Evolutionary conservation across 139 green algal genomes (phyloP).

Genomic region (Gonium pectorale): DNA sequence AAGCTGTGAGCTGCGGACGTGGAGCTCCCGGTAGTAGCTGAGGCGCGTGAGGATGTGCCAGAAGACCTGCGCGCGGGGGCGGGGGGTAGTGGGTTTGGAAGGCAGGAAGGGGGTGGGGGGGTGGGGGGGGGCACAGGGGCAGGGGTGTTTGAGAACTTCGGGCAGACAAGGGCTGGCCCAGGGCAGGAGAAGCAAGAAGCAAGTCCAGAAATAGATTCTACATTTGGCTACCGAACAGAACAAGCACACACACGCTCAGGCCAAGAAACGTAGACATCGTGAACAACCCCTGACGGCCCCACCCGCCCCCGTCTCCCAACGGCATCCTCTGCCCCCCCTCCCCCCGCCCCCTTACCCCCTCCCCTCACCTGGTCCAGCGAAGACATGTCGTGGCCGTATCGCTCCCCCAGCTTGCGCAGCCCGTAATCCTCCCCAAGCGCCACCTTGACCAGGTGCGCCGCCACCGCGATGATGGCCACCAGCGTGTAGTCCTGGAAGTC

Average conservation of each 20-base stretch:
- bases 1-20: conserved; percentile 56
- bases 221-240: too few relatives aligned
- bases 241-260: too few relatives aligned
- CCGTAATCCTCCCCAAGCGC: conserved; percentile 73
- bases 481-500: conserved; percentile 93
- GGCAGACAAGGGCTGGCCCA: too few relatives aligned
- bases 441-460: conserved; percentile 77
- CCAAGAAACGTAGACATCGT: too few relatives aligned
- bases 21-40: conserved; percentile 77
- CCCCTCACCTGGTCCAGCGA: conserved; percentile 73
- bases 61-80: conserved; percentile 70
- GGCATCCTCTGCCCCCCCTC: not conserved
- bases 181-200: too few relatives aligned
- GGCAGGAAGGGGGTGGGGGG: not conserved
- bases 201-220: too few relatives aligned
- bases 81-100: not conserved
- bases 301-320: not conserved
- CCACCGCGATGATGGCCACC: conserved; percentile 80
- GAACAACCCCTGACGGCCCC: too few relatives aligned
- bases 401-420: conserved; percentile 71
- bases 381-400: conserved; percentile 72
- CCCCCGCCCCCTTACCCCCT: not conserved
- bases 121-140: too few relatives aligned
- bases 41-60: conserved; percentile 86
- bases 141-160: too few relatives aligned